phyloP scores from a whole-genome alignment of 352 stramenopile species.

The Pythium inflatum region DNA sequence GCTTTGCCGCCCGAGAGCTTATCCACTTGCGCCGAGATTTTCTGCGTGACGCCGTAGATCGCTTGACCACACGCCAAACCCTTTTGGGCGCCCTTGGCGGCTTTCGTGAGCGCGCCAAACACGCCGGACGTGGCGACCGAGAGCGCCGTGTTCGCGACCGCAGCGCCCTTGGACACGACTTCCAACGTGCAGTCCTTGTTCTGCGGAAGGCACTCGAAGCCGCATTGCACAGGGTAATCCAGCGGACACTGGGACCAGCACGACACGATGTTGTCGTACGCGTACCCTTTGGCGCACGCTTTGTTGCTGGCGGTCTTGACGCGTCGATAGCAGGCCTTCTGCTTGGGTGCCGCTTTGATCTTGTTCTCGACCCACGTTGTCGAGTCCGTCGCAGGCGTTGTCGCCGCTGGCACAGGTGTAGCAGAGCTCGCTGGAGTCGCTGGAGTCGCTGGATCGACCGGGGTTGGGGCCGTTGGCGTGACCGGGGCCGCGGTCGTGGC shows the following conservation, averaged over 20 bases:
- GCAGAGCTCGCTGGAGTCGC: too few species aligned
- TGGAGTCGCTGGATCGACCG: too few species aligned
- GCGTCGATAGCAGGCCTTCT: too few species aligned
- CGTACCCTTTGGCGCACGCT: too few species aligned
- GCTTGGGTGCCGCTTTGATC: too few species aligned
- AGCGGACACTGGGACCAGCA: conserved; percentile 78
- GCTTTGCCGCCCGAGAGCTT: conserved; percentile 30
- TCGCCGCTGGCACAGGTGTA: too few species aligned
- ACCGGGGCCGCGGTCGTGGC: too few species aligned
- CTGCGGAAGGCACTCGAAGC: conserved; percentile 69
- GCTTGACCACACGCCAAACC: conserved; percentile 55
- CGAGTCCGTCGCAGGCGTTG: too few species aligned
- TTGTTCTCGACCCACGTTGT: too few species aligned
- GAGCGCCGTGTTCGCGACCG: conserved; percentile 55
- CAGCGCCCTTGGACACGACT: conserved; percentile 53
- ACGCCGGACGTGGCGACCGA: conserved; percentile 57
- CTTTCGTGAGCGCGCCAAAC: conserved; percentile 48
- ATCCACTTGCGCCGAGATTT: too few species aligned
- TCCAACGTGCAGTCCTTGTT: conserved; percentile 64
- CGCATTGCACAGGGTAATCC: conserved; percentile 73
- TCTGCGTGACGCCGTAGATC: conserved; percentile 50
- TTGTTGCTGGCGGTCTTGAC: too few species aligned
- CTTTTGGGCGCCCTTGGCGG: conserved; percentile 48
- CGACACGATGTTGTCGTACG: conserved; percentile 47
- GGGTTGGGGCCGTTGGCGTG: too few species aligned